Conservation (phyloP, 169 alveolate genomes). For the Plasmodium gonderi region DNA sequence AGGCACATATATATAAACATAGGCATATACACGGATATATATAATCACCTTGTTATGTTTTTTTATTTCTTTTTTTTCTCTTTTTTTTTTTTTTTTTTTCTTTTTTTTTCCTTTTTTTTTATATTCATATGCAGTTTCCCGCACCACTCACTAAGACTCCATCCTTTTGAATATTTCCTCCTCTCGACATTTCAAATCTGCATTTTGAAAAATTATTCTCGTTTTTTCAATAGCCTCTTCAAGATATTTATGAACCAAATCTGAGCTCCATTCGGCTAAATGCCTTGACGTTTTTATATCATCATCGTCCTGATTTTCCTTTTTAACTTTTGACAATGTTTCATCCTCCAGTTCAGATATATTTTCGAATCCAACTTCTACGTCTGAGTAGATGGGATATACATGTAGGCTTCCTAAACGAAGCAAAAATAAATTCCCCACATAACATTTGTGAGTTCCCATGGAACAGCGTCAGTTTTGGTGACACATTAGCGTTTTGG, state of each 20-base stretch:
- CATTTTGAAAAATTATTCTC: constrained; percentile 23
- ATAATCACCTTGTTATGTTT: not conserved
- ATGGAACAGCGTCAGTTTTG: not conserved
- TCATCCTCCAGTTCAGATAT: constrained; percentile 67
- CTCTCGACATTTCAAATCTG: constrained; percentile 36
- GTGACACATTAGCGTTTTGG: not conserved
- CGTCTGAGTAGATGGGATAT: constrained; percentile 57
- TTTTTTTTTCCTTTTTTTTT: not conserved
- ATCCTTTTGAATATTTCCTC: constrained; percentile 50
- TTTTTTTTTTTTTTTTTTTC: not conserved
- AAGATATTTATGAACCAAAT: constrained; percentile 64
- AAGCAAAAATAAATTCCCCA: not conserved
- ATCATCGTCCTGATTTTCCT: constrained; percentile 75
- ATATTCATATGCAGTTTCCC: not conserved
- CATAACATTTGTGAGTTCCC: not conserved
- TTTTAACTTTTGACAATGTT: constrained; percentile 60
- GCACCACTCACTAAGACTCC: not conserved
- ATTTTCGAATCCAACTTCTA: constrained; percentile 71
- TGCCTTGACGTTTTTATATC: constrained; percentile 66
- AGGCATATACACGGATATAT: not conserved
- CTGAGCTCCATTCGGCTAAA: constrained; percentile 74
- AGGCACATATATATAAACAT: not conserved
- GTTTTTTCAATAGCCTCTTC: constrained; percentile 65
- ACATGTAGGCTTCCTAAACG: constrained; percentile 28
- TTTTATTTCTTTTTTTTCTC: not conserved